Percentiles rank a stretch among this genome's conserved stretches.
Evolutionary conservation across 768 basidiomycete species (phyloP).

Genomic region (Phlegmacium glaucopus): DNA sequence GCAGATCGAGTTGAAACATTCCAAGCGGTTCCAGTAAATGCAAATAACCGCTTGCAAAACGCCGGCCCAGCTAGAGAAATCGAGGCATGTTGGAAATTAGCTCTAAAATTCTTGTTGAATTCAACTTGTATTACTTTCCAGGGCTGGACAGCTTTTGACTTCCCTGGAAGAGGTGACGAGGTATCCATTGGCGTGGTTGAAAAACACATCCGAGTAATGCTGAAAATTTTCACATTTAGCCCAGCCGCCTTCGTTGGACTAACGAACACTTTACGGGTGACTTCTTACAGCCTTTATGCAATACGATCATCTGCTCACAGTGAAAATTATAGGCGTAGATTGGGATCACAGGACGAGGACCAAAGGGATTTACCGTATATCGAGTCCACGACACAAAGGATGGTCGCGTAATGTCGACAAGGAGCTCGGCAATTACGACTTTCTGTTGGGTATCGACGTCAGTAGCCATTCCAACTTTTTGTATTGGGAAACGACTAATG

Average conservation of each 20-base stretch:
- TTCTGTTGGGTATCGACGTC: constrained; percentile 73
- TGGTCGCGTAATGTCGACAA: constrained; percentile 82
- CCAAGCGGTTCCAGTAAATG: constrained; percentile 65
- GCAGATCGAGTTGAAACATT: constrained; percentile 75
- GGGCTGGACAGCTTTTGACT: constrained; percentile 89
- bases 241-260: constrained; percentile 70
- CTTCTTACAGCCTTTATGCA: too few relatives aligned
- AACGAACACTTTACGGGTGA: constrained; percentile 78
- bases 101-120: neutral
- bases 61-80: constrained; percentile 61
- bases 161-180: constrained; percentile 70
- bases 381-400: constrained; percentile 60
- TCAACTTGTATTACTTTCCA: constrained; percentile 21
- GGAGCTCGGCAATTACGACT: constrained; percentile 89
- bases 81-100: constrained; percentile 42
- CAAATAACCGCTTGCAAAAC: constrained; percentile 60
- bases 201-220: neutral
- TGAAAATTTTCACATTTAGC: constrained; percentile 35
- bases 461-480: constrained; percentile 15
- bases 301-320: too few relatives aligned
- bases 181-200: constrained; percentile 30
- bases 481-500: constrained; percentile 3
- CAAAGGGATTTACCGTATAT: constrained; percentile 70
- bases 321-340: constrained; percentile 58
- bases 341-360: constrained; percentile 71